Evolutionary conservation across 441 rosid genomes (phyloP), one percentile per base, ranked within the genome.

Genomic region (Pelargonium citronellum): DNA sequence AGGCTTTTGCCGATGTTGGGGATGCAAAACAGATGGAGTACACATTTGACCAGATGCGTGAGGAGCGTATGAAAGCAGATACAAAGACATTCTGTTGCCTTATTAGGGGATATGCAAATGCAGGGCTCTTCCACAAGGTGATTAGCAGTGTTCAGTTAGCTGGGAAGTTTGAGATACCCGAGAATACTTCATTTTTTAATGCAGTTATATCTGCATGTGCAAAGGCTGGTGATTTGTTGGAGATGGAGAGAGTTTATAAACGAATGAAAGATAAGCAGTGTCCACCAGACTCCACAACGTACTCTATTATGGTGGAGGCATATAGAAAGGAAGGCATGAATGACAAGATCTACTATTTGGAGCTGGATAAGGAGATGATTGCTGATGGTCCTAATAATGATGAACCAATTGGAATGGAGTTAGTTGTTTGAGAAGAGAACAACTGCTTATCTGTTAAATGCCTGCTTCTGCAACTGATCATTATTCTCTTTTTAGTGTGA

Each of bases 1-100:
- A 94, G 80, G 99, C 86, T 11, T 94, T 91, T 89, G 92, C 94
- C 0, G 97, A 89, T 69, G 90, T 77, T 0, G 97, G 97, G 69
- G 96, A 94, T 78, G 96, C 85, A 0, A 92, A 91, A 73, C 81
- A 86, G 86, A 89, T 94, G 89, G 97, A 91, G 81, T 86, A 84
- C 66, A 83, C 94, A 0, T 89, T 89, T 49, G 91, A 91, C 76
- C 95, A 94, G 84, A 94, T 94, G 97, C 85, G 87, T 17, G 79
- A 85, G 1, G 97, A 91, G 82, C 84, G 83, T 44, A 87, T 89
- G 91, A 90, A 81, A 75, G 91, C 95, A 46, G 95, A 91, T 78
- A 88, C 97, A 13, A 91, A 89, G 82, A 94, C 99, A 0, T 87
- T 94, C 60, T 91, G 92, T 62, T 90, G 90, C 71, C 96, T 94